Evolutionary conservation across 768 basidiomycete species (phyloP), one percentile per base, ranked within the genome.

Genomic region (Leccinum sublutescens): DNA sequence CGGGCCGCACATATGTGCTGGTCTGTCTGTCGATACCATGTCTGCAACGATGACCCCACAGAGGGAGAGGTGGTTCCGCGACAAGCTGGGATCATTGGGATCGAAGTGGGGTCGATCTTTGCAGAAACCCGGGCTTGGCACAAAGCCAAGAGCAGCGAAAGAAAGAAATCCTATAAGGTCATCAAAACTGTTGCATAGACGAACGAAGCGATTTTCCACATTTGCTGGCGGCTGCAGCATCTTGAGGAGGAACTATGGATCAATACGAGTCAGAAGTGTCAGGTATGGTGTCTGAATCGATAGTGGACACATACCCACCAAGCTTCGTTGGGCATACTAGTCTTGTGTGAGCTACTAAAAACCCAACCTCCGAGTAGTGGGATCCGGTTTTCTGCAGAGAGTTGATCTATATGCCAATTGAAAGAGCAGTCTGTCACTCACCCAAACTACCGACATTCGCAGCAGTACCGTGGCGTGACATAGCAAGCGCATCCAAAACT

Each of bases 291-390:
- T 11, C 21, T n/a, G 36, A 29, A 2, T 25, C 14, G 2, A 25
- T 21, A 2, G 7, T 19, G 8, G 15, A n/a, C 21, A 66, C 74
- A 45, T 49, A 75, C 74, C 61, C 62, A 69, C 74, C 74, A 75
- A 17, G 64, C 69, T 56, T 74, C 67, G 12, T 75, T 68, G 7
- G 73, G 23, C 17, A 71, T 66, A 5, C 56, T 60, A 8, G 38
- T 27, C 9, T 36, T 52, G 25, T 73, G 71, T 0, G 62, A 50
- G 11, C 55, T 56, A 51, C 69, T 72, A n/a, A 64, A 74, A 12
- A 75, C 61, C 71, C 71, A 75, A 9, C 74, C 74, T 23, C 69
- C 70, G 5, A 75, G 59, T 3, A 75, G 54, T 29, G 64, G 60
- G 31, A 71, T 47, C 14, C 70, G 64, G 50, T 54, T 62, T 10